Evolutionary conservation across 1,284 basidiomycete species (phyloP).

Genomic region (Spongiforma sp.): DNA sequence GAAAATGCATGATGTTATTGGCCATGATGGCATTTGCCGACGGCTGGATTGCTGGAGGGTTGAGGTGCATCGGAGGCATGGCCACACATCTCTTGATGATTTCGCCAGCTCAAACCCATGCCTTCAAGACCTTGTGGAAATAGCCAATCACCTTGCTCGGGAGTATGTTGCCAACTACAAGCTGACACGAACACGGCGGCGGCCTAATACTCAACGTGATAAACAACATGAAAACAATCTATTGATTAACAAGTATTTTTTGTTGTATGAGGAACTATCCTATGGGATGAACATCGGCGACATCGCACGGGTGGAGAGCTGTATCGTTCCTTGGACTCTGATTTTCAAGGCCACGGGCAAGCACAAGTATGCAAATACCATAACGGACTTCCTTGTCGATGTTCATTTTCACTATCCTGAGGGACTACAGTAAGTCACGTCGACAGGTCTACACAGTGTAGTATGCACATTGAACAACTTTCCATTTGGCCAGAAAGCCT

Average conservation of each 20-base stretch:
- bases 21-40: background rate
- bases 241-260: slow-evolving; percentile 12
- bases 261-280: background rate
- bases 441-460: no score
- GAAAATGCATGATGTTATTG: background rate
- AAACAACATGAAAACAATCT: slow-evolving; percentile 6
- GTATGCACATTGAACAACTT: background rate
- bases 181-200: background rate
- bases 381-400: slow-evolving; percentile 10
- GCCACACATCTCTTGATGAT: background rate
- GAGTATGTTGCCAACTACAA: background rate
- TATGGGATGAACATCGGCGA: slow-evolving; percentile 1
- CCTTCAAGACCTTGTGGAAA: background rate
- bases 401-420: slow-evolving; percentile 11
- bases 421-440: background rate
- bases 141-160: background rate
- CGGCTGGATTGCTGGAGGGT: background rate
- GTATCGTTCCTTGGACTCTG: slow-evolving; percentile 3
- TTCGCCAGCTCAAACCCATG: background rate
- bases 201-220: background rate
- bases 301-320: slow-evolving; percentile 3
- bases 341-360: slow-evolving; percentile 22
- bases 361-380: slow-evolving; percentile 21
- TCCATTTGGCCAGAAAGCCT: background rate
- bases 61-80: background rate